These are phyloP conservation scores for Botrytis fabae DNA, from an alignment of 2,329 filamentous ascomycete species.

Conservation along the genomic window DNA sequence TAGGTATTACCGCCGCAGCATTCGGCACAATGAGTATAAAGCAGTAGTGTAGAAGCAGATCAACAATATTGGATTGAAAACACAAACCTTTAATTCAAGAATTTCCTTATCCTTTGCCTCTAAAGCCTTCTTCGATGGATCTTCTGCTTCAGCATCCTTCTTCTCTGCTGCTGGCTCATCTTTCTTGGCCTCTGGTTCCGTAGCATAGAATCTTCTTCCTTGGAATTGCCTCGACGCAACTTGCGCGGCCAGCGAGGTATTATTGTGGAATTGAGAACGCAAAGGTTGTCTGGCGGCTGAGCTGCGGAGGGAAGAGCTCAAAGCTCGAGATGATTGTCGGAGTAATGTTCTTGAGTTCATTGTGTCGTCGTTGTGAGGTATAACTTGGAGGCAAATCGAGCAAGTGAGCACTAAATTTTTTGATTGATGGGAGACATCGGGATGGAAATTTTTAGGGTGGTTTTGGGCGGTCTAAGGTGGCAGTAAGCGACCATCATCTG, in stretches of 20 bases:
- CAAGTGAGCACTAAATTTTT: conserved; percentile 10
- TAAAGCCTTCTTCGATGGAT: conserved; percentile 62
- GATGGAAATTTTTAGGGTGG: conserved; percentile 24
- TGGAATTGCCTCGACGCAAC: conserved; percentile 20
- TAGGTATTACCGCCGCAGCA: no score
- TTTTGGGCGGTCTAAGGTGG: conserved; percentile 14
- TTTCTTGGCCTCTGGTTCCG: conserved; percentile 48
- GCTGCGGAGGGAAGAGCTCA: conserved; percentile 39
- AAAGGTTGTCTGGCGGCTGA: conserved; percentile 33
- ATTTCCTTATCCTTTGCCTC: conserved; percentile 72
- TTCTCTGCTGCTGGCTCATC: conserved; percentile 45
- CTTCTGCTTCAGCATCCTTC: conserved; percentile 45
- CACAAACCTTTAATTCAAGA: conserved; percentile 78
- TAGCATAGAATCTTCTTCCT: conserved; percentile 40
- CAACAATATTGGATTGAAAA: conserved; percentile 29
- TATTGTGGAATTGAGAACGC: conserved; percentile 28
- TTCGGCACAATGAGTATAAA: neutral
- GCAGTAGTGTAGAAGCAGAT: neutral
- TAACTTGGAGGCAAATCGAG: conserved; percentile 2
- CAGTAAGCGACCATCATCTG: neutral
- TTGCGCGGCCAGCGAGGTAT: conserved; percentile 21
- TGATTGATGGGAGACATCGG: conserved; percentile 26
- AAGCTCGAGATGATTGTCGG: conserved; percentile 47
- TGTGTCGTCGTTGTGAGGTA: conserved; percentile 32
- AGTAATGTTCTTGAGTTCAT: conserved; percentile 54